These are phyloP conservation scores for Chlorella sp. DNA, from an alignment of 139 green algal species.

Conservation along the genomic window DNA sequence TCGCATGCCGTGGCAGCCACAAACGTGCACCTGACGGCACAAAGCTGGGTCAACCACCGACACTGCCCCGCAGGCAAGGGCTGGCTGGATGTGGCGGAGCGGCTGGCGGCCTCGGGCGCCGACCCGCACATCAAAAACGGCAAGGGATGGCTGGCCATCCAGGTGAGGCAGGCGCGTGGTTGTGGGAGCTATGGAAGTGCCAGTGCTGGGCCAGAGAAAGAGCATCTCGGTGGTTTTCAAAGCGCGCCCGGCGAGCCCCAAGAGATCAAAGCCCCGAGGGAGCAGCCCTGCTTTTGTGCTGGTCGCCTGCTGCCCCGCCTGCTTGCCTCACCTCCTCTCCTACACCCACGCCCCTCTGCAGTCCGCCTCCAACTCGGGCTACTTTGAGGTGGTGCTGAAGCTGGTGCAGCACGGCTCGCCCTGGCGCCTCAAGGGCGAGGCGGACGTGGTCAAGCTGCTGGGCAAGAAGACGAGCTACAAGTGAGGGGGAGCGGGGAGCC, in stretches of 20 bases:
- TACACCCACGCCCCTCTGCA: not conserved
- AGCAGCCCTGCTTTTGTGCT: not conserved
- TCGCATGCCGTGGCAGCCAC: no score
- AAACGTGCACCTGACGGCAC: no score
- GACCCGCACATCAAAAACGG: slow-evolving; percentile 46
- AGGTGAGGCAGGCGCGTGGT: not conserved
- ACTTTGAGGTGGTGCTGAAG: slow-evolving; percentile 58
- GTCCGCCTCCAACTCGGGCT: slow-evolving; percentile 53
- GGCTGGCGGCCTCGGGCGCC: slow-evolving; percentile 21
- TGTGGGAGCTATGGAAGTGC: no score
- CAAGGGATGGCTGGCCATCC: slow-evolving; percentile 48
- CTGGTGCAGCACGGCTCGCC: slow-evolving; percentile 54
- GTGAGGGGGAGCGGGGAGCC: slow-evolving; percentile 27
- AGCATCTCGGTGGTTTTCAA: no score
- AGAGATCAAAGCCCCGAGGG: no score
- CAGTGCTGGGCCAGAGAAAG: no score
- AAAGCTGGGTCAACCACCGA: no score
- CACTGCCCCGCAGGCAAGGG: slow-evolving; percentile 49
- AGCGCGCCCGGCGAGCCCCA: no score
- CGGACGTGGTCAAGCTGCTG: slow-evolving; percentile 63
- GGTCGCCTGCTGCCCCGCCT: not conserved
- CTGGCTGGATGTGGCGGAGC: slow-evolving; percentile 27
- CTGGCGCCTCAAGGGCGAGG: slow-evolving; percentile 51
- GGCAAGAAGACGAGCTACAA: slow-evolving; percentile 58
- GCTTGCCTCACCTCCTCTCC: not conserved